Conservation (phyloP, 2,329 filamentous ascomycete genomes). For the Phialophora tarda region DNA sequence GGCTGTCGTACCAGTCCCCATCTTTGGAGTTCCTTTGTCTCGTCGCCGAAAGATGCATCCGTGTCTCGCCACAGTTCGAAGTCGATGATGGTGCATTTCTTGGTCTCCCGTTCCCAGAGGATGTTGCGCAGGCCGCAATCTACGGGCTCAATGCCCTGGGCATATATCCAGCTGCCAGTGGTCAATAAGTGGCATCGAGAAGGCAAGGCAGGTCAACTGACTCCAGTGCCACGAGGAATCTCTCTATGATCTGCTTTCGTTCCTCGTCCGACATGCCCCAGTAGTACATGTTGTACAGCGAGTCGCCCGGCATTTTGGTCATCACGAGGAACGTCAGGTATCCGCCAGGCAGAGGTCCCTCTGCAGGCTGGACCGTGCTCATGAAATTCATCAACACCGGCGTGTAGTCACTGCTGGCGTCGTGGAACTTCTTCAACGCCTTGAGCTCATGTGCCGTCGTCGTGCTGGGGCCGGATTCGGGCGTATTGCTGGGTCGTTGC, state of each 20-base stretch:
- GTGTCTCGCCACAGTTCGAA: conserved; percentile 37
- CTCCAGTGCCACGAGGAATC: conserved; percentile 32
- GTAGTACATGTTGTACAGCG: conserved; percentile 35
- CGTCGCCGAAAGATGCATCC: conserved; percentile 25
- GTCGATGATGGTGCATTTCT: conserved; percentile 37
- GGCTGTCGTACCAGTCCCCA: conserved; percentile 36
- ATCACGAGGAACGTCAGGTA: conserved; percentile 41
- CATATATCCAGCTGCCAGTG: conserved; percentile 31
- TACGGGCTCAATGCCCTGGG: conserved; percentile 35
- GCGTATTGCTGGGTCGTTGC: conserved; percentile 18
- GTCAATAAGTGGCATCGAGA: background rate
- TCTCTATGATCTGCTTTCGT: conserved; percentile 26
- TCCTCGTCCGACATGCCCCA: conserved; percentile 37
- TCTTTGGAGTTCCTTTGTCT: conserved; percentile 36
- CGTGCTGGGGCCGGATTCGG: conserved; percentile 33
- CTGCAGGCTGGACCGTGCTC: conserved; percentile 32
- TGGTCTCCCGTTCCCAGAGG: conserved; percentile 34
- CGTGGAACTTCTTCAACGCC: conserved; percentile 36
- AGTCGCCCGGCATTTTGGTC: conserved; percentile 40
- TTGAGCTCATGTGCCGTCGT: conserved; percentile 38
- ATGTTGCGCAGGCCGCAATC: conserved; percentile 38
- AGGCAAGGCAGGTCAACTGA: conserved; percentile 10
- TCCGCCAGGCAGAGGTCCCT: conserved; percentile 36
- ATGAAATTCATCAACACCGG: conserved; percentile 38
- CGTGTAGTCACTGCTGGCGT: conserved; percentile 31